Evolutionary conservation across 2,329 filamentous ascomycete species (phyloP).

Genomic region (Colletotrichum orchidophilum): DNA sequence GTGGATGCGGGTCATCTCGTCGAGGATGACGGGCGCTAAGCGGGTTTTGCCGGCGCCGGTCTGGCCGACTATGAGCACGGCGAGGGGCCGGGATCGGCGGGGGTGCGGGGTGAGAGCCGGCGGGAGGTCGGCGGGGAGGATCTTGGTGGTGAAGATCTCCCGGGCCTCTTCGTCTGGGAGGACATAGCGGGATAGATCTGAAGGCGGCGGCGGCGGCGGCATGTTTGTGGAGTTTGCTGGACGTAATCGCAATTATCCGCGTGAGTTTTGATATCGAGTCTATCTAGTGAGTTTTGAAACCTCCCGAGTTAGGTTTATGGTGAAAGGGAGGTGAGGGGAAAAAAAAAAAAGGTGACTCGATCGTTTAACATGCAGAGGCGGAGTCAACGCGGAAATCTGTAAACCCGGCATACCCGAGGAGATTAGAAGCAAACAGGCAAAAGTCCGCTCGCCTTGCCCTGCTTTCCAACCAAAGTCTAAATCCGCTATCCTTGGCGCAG

Average conservation of each 20-base stretch:
- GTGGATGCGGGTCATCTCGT: conserved; percentile 40
- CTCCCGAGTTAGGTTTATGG: neutral
- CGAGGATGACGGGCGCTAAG: conserved; percentile 49
- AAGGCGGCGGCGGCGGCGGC: conserved; percentile 36
- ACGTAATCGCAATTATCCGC: neutral
- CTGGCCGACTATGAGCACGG: conserved; percentile 56
- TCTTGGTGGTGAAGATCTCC: conserved; percentile 43
- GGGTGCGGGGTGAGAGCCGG: conserved; percentile 21
- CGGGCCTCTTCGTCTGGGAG: conserved; percentile 42
- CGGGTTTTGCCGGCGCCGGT: conserved; percentile 60
- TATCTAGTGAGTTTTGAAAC: neutral
- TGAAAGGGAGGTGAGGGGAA: neutral
- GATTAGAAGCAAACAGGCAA: neutral
- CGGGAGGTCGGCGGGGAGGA: conserved; percentile 47
- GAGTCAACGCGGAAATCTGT: neutral
- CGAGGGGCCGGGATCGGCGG: conserved; percentile 43
- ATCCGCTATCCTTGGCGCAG: neutral
- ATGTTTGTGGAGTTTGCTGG: neutral
- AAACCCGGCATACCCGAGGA: neutral
- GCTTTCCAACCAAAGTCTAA: neutral
- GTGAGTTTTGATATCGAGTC: neutral
- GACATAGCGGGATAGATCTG: conserved; percentile 43
- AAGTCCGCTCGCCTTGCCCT: neutral
- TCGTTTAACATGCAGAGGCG: neutral
- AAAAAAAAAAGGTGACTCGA: neutral